Percentiles rank a stretch among this genome's conserved stretches.
These are phyloP conservation scores for Daldinia decipiens DNA, from an alignment of 495 filamentous ascomycete species.

Conservation along the genomic window DNA sequence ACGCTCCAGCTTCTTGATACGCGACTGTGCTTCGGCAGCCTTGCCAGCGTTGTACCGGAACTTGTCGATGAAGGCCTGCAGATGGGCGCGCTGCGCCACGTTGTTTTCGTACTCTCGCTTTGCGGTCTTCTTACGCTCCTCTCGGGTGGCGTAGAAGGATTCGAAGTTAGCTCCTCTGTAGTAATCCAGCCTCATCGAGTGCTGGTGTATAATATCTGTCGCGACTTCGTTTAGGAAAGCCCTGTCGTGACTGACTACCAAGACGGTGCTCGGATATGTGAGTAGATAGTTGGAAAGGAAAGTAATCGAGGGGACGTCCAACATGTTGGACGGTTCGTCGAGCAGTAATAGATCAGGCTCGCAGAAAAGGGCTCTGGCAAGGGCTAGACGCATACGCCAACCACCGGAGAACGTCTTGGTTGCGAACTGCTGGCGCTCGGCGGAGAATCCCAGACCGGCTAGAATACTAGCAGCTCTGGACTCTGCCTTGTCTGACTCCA, in stretches of 20 bases:
- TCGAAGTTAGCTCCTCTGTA: conserved; percentile 99
- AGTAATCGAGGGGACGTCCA: conserved; percentile 99
- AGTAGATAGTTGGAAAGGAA: conserved; percentile 98
- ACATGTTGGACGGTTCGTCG: conserved; percentile 99
- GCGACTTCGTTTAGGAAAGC: conserved; percentile 99
- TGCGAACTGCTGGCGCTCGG: conserved; percentile 89
- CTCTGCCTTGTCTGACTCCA: conserved; percentile 99
- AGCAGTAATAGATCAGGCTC: conserved; percentile 96
- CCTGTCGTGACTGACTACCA: conserved; percentile 98
- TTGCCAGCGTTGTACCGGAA: conserved; percentile 99
- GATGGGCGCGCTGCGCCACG: conserved; percentile 89
- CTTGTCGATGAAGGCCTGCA: conserved; percentile 97
- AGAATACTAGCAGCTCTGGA: conserved; percentile 94
- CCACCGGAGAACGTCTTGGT: conserved; percentile 99
- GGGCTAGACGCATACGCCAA: conserved; percentile 98
- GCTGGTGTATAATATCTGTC: conserved; percentile 99
- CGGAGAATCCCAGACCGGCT: conserved; percentile 95
- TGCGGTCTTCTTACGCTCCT: conserved; percentile 95
- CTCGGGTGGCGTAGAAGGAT: conserved; percentile 96
- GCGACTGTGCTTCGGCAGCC: conserved; percentile 95
- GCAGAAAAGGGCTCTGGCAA: conserved; percentile 96
- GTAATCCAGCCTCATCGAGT: conserved; percentile 96
- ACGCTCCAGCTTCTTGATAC: conserved; percentile 98
- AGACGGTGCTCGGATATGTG: conserved; percentile 89
- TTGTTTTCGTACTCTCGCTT: conserved; percentile 99